Conservation (phyloP, 352 stramenopile genomes). For the Globisporangium iwayamae region DNA sequence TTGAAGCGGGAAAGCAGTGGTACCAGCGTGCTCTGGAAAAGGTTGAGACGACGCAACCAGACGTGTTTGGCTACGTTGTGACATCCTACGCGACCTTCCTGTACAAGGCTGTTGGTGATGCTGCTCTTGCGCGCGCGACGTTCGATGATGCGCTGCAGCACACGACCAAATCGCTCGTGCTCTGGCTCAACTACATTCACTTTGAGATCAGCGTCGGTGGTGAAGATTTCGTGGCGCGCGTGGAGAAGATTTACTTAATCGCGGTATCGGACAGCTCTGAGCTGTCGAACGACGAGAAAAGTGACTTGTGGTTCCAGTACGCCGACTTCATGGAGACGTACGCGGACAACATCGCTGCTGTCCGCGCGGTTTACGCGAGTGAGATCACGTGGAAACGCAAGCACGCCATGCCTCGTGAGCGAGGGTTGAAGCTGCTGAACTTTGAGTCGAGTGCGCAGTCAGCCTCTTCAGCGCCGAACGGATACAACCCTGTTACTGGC, state of each 20-base stretch:
- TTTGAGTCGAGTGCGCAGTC: conserved; percentile 31
- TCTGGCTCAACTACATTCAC: conserved; percentile 71
- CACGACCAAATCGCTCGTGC: conserved; percentile 38
- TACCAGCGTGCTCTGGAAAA: conserved; percentile 53
- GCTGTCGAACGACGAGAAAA: conserved; percentile 68
- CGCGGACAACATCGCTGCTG: conserved; percentile 28
- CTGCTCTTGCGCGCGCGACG: conserved; percentile 31
- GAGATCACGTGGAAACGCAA: conserved; percentile 71
- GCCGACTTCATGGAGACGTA: conserved; percentile 71
- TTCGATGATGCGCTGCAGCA: conserved; percentile 45
- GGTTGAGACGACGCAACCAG: conserved; percentile 31
- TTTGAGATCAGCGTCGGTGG: conserved; percentile 47
- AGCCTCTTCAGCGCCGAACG: not conserved
- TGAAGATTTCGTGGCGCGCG: conserved; percentile 33
- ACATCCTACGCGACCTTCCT: conserved; percentile 62
- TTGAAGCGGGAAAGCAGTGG: conserved; percentile 45
- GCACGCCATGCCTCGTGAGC: conserved; percentile 50
- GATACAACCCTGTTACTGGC: conserved; percentile 31
- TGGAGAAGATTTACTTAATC: conserved; percentile 41
- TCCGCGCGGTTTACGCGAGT: conserved; percentile 47
- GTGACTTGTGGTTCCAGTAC: conserved; percentile 80
- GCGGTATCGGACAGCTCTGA: conserved; percentile 49
- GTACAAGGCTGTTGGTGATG: conserved; percentile 39
- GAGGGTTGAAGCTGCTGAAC: conserved; percentile 48
- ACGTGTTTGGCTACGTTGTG: conserved; percentile 48